Evolutionary conservation across 345 rosid genomes (phyloP).

Genomic region (Trapa incisa): DNA sequence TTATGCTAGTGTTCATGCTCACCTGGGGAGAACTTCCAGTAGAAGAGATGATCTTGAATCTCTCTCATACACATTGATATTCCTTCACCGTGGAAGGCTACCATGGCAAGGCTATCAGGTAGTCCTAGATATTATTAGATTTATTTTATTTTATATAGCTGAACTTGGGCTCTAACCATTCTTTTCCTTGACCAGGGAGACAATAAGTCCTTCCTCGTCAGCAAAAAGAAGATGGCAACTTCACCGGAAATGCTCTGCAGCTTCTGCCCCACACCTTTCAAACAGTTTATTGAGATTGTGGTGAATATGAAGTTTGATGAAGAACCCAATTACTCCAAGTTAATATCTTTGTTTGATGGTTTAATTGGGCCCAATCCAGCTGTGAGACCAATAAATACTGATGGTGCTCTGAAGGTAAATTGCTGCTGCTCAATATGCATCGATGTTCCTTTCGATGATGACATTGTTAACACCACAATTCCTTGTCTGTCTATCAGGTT

Average conservation of each 20-base stretch:
- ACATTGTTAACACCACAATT: conserved; percentile 1
- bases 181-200: conserved; percentile 49
- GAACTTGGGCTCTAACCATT: not conserved
- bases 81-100: conserved; percentile 85
- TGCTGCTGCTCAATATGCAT: not conserved
- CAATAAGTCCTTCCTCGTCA: conserved; percentile 87
- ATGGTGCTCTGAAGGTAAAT: conserved; percentile 83
- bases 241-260: conserved; percentile 83
- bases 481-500: conserved; percentile 67
- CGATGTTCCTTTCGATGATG: not conserved
- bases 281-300: conserved; percentile 76
- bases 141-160: not conserved
- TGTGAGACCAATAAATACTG: conserved; percentile 78
- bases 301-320: conserved; percentile 94
- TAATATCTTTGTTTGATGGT: conserved; percentile 74
- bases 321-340: conserved; percentile 83
- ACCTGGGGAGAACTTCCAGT: conserved; percentile 92
- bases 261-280: conserved; percentile 79
- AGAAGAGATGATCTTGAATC: conserved; percentile 98
- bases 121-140: conserved; percentile 3
- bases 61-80: conserved; percentile 88
- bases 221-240: conserved; percentile 96
- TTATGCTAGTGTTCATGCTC: conserved; percentile 97
- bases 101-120: conserved; percentile 99
- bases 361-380: conserved; percentile 65